Evolutionary conservation across 1,139 yeast genomes (phyloP).

Genomic region (Zhuliangozyma parablackwelliae): DNA sequence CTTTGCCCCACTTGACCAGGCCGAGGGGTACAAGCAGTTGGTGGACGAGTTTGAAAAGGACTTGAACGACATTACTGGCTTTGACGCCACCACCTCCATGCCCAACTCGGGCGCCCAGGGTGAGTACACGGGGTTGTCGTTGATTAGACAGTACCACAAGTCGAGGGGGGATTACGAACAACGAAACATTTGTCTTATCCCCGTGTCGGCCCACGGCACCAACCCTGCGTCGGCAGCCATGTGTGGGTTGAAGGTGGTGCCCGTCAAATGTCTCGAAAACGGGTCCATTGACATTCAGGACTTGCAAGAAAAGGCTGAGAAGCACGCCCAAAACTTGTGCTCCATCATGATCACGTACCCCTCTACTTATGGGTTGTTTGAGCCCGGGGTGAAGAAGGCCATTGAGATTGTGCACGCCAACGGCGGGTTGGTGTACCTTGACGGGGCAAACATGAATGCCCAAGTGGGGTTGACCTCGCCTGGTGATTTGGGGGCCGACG

Average conservation of each 20-base stretch:
- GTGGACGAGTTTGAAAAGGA: constrained; percentile 76
- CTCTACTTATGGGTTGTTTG: constrained; percentile 93
- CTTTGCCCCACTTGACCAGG: constrained; percentile 85
- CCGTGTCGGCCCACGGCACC: constrained; percentile 97
- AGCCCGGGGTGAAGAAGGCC: constrained; percentile 83
- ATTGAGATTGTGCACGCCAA: constrained; percentile 74
- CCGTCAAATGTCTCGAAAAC: constrained; percentile 78
- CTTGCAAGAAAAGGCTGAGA: constrained; percentile 65
- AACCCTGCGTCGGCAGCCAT: constrained; percentile 98
- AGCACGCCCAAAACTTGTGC: constrained; percentile 68
- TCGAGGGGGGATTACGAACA: constrained; percentile 61
- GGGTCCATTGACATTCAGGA: constrained; percentile 86
- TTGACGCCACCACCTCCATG: constrained; percentile 85
- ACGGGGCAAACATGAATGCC: constrained; percentile 99
- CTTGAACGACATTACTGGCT: constrained; percentile 91
- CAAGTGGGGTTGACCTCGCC: constrained; percentile 97
- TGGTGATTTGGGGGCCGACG: constrained; percentile 98
- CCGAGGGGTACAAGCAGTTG: constrained; percentile 74
- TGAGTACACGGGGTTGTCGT: constrained; percentile 90
- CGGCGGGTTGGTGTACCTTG: constrained; percentile 96
- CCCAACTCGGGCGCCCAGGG: constrained; percentile 99
- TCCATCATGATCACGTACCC: constrained; percentile 97
- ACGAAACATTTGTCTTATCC: constrained; percentile 87
- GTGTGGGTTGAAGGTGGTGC: constrained; percentile 91
- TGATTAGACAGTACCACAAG: constrained; percentile 74